phyloP scores from a whole-genome alignment of 768 basidiomycete genomes.

The Sporobolomyces pararoseus region DNA sequence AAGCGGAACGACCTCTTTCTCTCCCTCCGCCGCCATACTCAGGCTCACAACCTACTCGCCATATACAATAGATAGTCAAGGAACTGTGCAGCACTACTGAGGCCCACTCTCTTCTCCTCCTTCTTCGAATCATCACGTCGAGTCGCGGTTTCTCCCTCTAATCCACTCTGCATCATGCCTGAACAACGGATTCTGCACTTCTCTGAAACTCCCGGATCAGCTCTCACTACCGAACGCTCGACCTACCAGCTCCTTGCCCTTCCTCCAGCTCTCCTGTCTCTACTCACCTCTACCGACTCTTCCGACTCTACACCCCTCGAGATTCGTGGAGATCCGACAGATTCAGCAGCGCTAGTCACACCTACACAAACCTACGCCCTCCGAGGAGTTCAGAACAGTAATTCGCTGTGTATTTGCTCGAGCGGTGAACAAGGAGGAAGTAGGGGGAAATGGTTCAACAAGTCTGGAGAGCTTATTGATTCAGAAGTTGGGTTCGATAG shows the following conservation, averaged over 20 bases:
- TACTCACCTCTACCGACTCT: constrained; percentile 43
- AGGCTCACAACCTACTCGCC: too few species aligned
- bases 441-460: constrained; percentile 6
- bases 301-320: constrained; percentile 56
- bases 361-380: constrained; percentile 71
- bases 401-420: constrained; percentile 57
- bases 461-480: constrained; percentile 36
- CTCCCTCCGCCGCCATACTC: too few species aligned
- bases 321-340: constrained; percentile 74
- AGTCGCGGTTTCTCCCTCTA: background rate
- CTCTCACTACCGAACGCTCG: constrained; percentile 3
- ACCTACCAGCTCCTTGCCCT: constrained; percentile 62
- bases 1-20: too few species aligned
- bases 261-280: constrained; percentile 58
- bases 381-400: constrained; percentile 82
- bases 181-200: background rate
- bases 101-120: too few species aligned
- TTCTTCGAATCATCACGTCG: background rate
- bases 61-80: too few species aligned
- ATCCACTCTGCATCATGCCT: background rate
- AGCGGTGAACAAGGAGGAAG: background rate
- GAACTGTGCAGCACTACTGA: too few species aligned
- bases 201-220: constrained; percentile 8
- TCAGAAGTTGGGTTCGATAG: constrained; percentile 16
- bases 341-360: constrained; percentile 89